These are phyloP conservation scores for Penstemon davidsonii DNA, from an alignment of 257 asterid species.

Conservation along the genomic window DNA sequence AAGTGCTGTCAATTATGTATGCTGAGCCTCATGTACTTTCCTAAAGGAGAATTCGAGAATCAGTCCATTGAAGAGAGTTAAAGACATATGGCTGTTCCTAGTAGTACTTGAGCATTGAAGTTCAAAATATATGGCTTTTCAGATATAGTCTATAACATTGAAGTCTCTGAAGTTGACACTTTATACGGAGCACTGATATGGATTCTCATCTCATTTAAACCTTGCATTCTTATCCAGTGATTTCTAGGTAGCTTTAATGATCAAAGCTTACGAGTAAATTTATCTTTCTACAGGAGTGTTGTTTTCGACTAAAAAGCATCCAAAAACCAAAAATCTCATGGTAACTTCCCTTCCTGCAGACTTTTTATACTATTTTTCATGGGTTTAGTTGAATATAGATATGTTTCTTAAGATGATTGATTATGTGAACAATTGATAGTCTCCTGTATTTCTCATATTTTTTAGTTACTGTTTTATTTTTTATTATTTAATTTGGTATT, in stretches of 20 bases:
- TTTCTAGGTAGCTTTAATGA: constrained; percentile 23
- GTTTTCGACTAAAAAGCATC: constrained; percentile 87
- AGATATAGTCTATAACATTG: too few species aligned
- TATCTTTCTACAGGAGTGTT: constrained; percentile 60
- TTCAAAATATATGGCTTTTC: neutral
- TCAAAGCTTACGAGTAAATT: constrained; percentile 25
- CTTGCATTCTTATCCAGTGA: constrained; percentile 10
- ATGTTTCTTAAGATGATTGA: neutral
- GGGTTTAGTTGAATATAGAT: constrained; percentile 10
- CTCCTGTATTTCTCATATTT: neutral
- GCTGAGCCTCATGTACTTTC: too few species aligned
- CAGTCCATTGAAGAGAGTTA: neutral
- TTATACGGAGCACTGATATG: neutral
- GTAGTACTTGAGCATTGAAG: neutral
- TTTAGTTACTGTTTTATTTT: constrained; percentile 4
- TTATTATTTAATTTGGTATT: neutral
- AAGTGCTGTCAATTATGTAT: neutral
- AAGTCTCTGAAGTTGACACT: neutral
- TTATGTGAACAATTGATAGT: constrained; percentile 12
- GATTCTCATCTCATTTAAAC: neutral
- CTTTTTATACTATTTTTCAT: constrained; percentile 12
- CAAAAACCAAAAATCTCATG: constrained; percentile 89
- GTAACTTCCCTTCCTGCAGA: constrained; percentile 45
- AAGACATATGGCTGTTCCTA: neutral
- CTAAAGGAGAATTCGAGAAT: neutral